phyloP scores from a whole-genome alignment of 768 basidiomycete genomes.

The Boletus coccyginus region DNA sequence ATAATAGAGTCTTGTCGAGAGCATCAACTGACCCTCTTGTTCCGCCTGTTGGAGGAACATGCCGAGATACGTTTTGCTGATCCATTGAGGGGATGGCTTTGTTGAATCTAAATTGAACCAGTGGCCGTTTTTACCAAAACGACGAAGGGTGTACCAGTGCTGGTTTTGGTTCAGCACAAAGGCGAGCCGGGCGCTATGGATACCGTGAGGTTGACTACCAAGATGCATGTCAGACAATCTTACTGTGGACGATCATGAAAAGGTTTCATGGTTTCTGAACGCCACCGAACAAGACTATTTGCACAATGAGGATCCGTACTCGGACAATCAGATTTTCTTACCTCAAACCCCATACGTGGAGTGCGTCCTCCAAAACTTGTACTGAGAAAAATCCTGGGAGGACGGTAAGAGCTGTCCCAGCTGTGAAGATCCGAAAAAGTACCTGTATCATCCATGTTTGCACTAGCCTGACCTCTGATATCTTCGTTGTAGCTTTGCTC shows the following conservation, averaged over 20 bases:
- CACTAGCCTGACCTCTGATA: constrained; percentile 45
- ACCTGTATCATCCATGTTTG: constrained; percentile 95
- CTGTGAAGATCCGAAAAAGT: background rate
- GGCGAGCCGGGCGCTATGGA: constrained; percentile 68
- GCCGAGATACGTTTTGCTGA: constrained; percentile 76
- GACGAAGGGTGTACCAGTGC: constrained; percentile 88
- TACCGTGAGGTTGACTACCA: constrained; percentile 6
- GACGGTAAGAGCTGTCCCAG: background rate
- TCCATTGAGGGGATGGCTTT: constrained; percentile 70
- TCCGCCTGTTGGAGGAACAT: constrained; percentile 90
- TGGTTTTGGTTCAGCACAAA: constrained; percentile 85
- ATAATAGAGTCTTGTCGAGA: background rate
- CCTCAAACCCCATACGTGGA: constrained; percentile 84
- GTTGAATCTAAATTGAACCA: constrained; percentile 92
- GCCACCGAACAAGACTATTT: constrained; percentile 72
- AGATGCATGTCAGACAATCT: constrained; percentile 17
- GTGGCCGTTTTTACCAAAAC: constrained; percentile 70
- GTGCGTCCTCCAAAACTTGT: constrained; percentile 81
- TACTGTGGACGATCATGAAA: constrained; percentile 80
- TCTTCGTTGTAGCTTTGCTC: constrained; percentile 58
- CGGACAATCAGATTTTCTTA: constrained; percentile 32
- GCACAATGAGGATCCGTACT: constrained; percentile 3
- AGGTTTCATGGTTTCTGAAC: constrained; percentile 74
- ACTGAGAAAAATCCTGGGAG: constrained; percentile 83
- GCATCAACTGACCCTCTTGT: constrained; percentile 58